Conservation (phyloP, 129 eudicot genomes). For the Centella asiatica region DNA sequence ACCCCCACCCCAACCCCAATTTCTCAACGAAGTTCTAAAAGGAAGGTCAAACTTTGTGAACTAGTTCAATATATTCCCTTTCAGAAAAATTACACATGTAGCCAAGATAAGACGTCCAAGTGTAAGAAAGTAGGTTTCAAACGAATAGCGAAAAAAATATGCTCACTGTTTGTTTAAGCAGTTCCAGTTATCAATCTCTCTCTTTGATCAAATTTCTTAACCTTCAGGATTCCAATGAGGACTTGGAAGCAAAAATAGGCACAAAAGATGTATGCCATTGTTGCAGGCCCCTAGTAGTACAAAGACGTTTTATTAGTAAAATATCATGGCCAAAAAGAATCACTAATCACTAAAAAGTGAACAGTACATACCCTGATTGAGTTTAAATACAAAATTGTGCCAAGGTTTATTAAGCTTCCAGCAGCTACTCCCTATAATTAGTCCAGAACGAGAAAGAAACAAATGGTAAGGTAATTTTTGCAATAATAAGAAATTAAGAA, state of each 20-base stretch:
- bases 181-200: slow-evolving; percentile 90
- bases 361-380: slow-evolving; percentile 54
- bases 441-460: slow-evolving; percentile 8
- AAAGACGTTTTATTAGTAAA: slow-evolving; percentile 4
- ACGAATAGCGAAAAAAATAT: not conserved
- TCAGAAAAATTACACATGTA: too few species aligned
- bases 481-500: not conserved
- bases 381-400: slow-evolving; percentile 66
- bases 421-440: slow-evolving; percentile 83
- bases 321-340: not conserved
- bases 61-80: too few species aligned
- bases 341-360: not conserved
- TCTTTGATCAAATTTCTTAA: slow-evolving; percentile 73
- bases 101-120: not conserved
- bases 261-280: slow-evolving; percentile 51
- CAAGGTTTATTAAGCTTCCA: slow-evolving; percentile 87
- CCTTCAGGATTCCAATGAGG: slow-evolving; percentile 76
- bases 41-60: too few species aligned
- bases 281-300: slow-evolving; percentile 62
- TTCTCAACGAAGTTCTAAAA: too few species aligned
- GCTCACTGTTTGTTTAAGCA: slow-evolving; percentile 61
- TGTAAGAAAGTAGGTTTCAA: not conserved
- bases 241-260: slow-evolving; percentile 86
- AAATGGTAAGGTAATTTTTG: not conserved
- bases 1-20: too few species aligned